Base-by-base conservation (phyloP, 371 early-diverging fungal species). In the Circinella umbellata region DNA sequence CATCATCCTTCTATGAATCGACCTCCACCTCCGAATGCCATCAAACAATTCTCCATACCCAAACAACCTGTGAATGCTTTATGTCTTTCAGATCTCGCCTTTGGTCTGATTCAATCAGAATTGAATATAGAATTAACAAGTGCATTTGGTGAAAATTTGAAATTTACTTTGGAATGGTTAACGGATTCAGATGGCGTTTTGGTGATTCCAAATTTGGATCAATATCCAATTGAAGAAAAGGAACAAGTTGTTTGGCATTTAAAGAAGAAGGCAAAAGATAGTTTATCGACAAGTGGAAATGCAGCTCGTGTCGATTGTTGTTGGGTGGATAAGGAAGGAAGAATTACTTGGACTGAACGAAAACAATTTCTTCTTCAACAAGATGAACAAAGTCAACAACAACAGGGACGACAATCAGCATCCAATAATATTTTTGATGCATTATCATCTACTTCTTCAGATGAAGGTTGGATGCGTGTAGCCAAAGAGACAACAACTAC, bases 301-400 rank as follows among this genome's bases (percentile, higher is more conserved):
- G 85, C 85, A 7, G 79, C 83, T 9, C 81, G 82, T 14, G 81
- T 89, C 1, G 86, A 85, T 68, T 85, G 87, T 49, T 89, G 89
- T 69, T 89, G 89, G 89, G 81, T 89, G 0, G 84, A 89, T 64
- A 79, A 78, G 47, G 77, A 81, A 9, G 89, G 85, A 0, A 82
- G 84, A 20, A 79, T 88, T 0, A 80, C 79, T 3, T 85, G 83
- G 82, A 75, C 74, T 1, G 84, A 84, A 67, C 65, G 65, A n/a
- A 70, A 61, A 27, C 11, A 36, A 4, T n/a, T 39, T 14, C 13
- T 42, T n/a, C 61, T 38, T 38, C 49, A 68, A 14, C 37, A 68
- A 49, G 61, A 61, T 27, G 38, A 35, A 35, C 59, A 53, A 38
- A 9, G 38, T 13, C 35, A 57, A 36, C 55, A 67, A 17, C 53